Base-by-base conservation (phyloP, 2,329 filamentous ascomycete species). In the Drechslerella coelobrocha region DNA sequence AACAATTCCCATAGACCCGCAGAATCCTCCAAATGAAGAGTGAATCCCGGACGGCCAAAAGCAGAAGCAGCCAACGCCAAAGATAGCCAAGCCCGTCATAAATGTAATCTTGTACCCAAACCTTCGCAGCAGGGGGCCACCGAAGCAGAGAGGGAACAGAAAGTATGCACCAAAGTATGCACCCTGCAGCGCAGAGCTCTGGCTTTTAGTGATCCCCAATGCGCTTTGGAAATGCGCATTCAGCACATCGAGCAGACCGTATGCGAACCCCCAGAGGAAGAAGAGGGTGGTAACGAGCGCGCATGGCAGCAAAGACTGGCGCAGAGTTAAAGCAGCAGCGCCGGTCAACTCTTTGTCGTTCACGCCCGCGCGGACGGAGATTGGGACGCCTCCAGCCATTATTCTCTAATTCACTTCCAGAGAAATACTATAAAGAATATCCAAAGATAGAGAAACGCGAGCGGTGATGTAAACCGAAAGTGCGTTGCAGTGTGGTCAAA, bases 221-320 rank as follows among this genome's bases (percentile, higher is more conserved):
- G 83, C 83, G 54, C 82, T 83, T 73, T 86, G 84, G 77, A 86
- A 86, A 76, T 86, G 84, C 65, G 83, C 82, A 75, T 83, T 83
- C 51, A 83, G 76, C 2, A 81, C 81, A 75, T 83, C 81, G 29
- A 81, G 75, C 72, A 83, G 73, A n/a, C 81, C 81, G 74, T 83
- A 83, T 27, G 81, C 80, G 57, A 82, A 82, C 3, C 81, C 81
- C 85, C 85, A 87, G 21, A 88, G 81, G 77, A 88, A 87, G 79
- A 88, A 88, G 0, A 88, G 78, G 51, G 86, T 80, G 0, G 85
- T 88, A 55, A 90, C 88, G 2, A 91, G 82, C 60, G 81, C 80
- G 48, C 90, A 82, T 2, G 88, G 89, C 74, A 84, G 84, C 57
- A 91, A 81, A 10, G 88, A 90, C 75, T 89, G 82, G 56, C 86